phyloP scores from a whole-genome alignment of 257 asterid species.

The Penstemon barbatus region DNA sequence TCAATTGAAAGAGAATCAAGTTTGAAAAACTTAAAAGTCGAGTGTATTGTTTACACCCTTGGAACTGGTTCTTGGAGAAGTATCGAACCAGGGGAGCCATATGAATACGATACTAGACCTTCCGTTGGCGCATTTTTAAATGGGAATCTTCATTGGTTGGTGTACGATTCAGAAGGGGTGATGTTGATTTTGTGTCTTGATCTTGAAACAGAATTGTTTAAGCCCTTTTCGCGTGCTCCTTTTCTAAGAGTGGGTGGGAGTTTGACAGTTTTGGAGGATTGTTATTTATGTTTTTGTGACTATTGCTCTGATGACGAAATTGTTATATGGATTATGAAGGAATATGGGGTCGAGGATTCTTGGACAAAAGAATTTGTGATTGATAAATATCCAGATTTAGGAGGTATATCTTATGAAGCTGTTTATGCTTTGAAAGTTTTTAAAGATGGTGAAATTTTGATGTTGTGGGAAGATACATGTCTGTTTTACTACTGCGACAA shows the following conservation, averaged over 20 bases:
- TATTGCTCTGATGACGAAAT: slow-evolving; percentile 32
- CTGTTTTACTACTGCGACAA: slow-evolving; percentile 32
- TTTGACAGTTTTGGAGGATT: slow-evolving; percentile 21
- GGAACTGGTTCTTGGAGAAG: slow-evolving; percentile 43
- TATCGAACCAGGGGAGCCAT: slow-evolving; percentile 3
- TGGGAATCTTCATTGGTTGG: slow-evolving; percentile 49
- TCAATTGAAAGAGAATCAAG: background rate
- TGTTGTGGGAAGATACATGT: slow-evolving; percentile 29
- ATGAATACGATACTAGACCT: background rate
- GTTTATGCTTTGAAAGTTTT: slow-evolving; percentile 33
- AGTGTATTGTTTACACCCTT: slow-evolving; percentile 40
- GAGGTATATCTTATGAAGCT: slow-evolving; percentile 4
- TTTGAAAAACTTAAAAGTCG: slow-evolving; percentile 10
- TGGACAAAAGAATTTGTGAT: slow-evolving; percentile 39
- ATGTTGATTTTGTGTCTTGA: slow-evolving; percentile 31
- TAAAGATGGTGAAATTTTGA: slow-evolving; percentile 42
- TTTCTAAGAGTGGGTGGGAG: background rate
- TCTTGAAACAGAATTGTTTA: slow-evolving; percentile 36
- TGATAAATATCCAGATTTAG: slow-evolving; percentile 7
- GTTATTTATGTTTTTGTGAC: slow-evolving; percentile 33
- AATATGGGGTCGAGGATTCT: slow-evolving; percentile 38
- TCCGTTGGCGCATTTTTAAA: slow-evolving; percentile 23
- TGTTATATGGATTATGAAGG: slow-evolving; percentile 48
- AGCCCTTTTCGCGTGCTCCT: slow-evolving; percentile 24
- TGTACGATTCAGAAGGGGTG: background rate